A percentile compares a stretch with the other conserved stretches of the same genome.
phyloP scores from a whole-genome alignment of 495 filamentous ascomycete species.

The Amphirosellinia nigrospora region DNA sequence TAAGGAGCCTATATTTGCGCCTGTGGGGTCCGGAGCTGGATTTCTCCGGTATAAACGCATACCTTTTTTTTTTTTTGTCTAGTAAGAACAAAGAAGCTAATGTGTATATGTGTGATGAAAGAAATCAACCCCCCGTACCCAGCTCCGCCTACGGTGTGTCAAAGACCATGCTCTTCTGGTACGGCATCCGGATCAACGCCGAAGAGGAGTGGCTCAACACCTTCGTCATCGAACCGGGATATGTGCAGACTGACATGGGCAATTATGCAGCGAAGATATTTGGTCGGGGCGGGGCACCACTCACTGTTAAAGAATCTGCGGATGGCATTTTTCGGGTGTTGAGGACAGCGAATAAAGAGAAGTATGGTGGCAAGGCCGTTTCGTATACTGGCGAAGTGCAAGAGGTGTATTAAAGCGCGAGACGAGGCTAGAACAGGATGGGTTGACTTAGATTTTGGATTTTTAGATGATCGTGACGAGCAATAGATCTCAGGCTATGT shows the following conservation, averaged over 20 bases:
- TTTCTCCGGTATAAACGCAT: constrained; percentile 28
- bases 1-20: constrained; percentile 44
- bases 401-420: constrained; percentile 13
- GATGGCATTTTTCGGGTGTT: constrained; percentile 48
- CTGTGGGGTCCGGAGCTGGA: constrained; percentile 42
- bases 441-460: not conserved
- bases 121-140: constrained; percentile 35
- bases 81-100: constrained; percentile 16
- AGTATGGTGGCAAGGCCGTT: constrained; percentile 47
- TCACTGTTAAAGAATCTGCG: constrained; percentile 44
- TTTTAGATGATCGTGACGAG: not conserved
- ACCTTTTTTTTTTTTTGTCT: constrained; percentile 2
- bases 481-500: not conserved
- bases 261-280: constrained; percentile 45
- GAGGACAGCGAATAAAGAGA: constrained; percentile 44
- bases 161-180: constrained; percentile 50
- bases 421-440: not conserved
- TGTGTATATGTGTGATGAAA: constrained; percentile 1
- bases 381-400: constrained; percentile 31
- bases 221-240: constrained; percentile 41
- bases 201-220: constrained; percentile 48
- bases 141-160: constrained; percentile 50
- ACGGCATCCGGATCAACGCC: constrained; percentile 44
- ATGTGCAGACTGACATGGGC: constrained; percentile 54
- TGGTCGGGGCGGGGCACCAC: constrained; percentile 44